Conservation (phyloP, 2,329 filamentous ascomycete genomes). For the Colletotrichum orchidophilum region DNA sequence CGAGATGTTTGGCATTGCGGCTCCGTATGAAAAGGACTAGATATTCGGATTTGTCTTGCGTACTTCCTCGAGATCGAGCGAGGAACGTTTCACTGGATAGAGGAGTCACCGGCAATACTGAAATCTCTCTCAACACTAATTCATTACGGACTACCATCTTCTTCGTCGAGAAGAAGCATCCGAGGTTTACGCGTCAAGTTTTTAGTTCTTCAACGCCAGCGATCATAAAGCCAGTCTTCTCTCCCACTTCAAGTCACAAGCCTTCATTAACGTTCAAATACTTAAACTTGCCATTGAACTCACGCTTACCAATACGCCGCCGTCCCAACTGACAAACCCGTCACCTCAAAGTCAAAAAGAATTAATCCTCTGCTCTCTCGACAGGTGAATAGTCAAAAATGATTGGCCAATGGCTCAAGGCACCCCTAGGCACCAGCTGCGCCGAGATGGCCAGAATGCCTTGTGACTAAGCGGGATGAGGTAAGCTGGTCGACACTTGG, state of each 20-base stretch:
- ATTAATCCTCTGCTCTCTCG: neutral
- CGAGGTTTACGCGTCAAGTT: no score
- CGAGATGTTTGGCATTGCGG: neutral
- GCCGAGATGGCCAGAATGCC: neutral
- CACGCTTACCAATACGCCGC: neutral
- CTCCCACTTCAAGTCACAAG: no score
- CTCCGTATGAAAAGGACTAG: neutral
- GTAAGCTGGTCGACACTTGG: neutral
- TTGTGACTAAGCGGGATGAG: neutral
- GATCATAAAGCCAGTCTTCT: neutral
- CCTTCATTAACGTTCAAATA: neutral
- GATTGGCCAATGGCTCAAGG: slow-evolving; percentile 17
- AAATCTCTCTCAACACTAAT: neutral
- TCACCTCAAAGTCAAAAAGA: neutral
- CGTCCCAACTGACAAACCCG: neutral
- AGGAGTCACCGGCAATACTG: neutral
- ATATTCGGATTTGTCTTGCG: neutral
- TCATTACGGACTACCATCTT: neutral
- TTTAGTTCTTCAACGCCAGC: no score
- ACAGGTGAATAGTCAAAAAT: neutral
- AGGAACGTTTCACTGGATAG: neutral
- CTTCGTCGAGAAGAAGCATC: neutral
- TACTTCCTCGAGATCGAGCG: no score
- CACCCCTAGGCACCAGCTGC: slow-evolving; percentile 18
- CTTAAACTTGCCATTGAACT: neutral